Evolutionary conservation across 192 early-diverging fungal species (phyloP), one percentile per base, ranked within the genome.

Genomic region (Backusella tarrabulga): DNA sequence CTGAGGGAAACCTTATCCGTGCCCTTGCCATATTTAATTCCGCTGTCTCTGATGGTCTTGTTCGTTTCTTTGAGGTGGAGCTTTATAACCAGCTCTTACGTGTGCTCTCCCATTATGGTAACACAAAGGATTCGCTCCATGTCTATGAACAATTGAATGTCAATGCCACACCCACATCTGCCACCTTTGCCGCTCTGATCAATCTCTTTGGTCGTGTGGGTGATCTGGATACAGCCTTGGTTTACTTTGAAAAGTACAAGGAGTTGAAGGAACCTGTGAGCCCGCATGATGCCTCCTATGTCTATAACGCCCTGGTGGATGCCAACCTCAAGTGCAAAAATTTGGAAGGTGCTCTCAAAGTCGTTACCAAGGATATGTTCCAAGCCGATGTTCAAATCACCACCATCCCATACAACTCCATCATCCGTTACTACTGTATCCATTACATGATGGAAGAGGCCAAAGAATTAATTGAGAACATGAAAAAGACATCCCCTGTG

Each of bases 181-280:
- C 83, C 26, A 90, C 89, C 12, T 90, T 86, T 78, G 87, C 86
- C 21, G 85, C 89, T 9, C 77, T 90, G 34, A 88, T 90, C 75
- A 85, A 85, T 67, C 50, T 84, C 3, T 84, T 80, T 76, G 83
- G 83, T 19, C 73, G 79, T 34, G 79, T 79, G 15, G 77, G 79
- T 17, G 83, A 84, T 68, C 66, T 80, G 17, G 44, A 70, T 2
- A 71, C 72, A 32, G 76, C 83, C 9, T 71, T 78, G 6, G 72
- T 66, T 2, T 81, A 77, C 46, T 84, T 80, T 69, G 71, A 78
- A 12, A 76, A 63, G 4, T 84, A 80, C 50, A 71, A 68, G 14
- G 63, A 52, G 8, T 34, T 77, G 1, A 77, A 77, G 40, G 34
- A 29, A 0, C 14, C 56, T 6, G 34, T 80, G 52, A 67, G 34